phyloP scores from a whole-genome alignment of 208 protist species.

The Crithidia fasciculata region DNA sequence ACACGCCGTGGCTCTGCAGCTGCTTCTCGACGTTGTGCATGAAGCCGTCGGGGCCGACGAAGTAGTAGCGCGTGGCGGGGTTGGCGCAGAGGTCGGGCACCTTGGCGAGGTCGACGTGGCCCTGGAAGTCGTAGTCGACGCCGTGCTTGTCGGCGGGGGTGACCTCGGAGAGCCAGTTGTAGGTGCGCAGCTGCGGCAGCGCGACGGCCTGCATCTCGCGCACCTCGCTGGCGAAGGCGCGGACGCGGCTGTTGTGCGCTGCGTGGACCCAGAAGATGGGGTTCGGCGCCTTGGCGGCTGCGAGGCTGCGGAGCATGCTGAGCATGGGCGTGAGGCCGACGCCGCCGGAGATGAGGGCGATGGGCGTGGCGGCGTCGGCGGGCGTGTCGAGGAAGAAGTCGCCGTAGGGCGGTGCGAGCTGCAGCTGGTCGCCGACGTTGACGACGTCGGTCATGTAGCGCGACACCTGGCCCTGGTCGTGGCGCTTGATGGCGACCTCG shows the following conservation, averaged over 20 bases:
- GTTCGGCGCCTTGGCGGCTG: slow-evolving; percentile 19
- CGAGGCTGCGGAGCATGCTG: slow-evolving; percentile 43
- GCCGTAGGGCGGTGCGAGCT: slow-evolving; percentile 45
- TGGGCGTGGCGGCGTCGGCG: slow-evolving; percentile 14
- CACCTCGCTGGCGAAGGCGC: slow-evolving; percentile 34
- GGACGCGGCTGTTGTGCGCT: slow-evolving; percentile 30
- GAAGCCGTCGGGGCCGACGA: slow-evolving; percentile 40
- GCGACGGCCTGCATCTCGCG: slow-evolving; percentile 13
- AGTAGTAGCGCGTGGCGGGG: slow-evolving; percentile 35
- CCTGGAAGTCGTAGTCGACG: slow-evolving; percentile 40
- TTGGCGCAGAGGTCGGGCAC: slow-evolving; percentile 23
- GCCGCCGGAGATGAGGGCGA: slow-evolving; percentile 43
- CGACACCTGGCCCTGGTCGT: slow-evolving; percentile 48
- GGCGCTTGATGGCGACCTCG: slow-evolving; percentile 42
- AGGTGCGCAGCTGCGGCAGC: slow-evolving; percentile 36
- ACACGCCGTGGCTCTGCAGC: slow-evolving; percentile 23
- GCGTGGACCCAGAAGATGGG: slow-evolving; percentile 45
- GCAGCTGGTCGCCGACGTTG: slow-evolving; percentile 39
- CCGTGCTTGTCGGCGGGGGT: slow-evolving; percentile 27
- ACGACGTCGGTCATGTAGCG: slow-evolving; percentile 44
- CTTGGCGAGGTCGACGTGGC: slow-evolving; percentile 36
- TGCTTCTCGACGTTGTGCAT: slow-evolving; percentile 29
- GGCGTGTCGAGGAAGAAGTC: slow-evolving; percentile 43
- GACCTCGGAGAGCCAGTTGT: slow-evolving; percentile 35
- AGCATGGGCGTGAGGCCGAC: slow-evolving; percentile 44